Conservation (phyloP, 345 rosid species). For the Psidium guajava region DNA sequence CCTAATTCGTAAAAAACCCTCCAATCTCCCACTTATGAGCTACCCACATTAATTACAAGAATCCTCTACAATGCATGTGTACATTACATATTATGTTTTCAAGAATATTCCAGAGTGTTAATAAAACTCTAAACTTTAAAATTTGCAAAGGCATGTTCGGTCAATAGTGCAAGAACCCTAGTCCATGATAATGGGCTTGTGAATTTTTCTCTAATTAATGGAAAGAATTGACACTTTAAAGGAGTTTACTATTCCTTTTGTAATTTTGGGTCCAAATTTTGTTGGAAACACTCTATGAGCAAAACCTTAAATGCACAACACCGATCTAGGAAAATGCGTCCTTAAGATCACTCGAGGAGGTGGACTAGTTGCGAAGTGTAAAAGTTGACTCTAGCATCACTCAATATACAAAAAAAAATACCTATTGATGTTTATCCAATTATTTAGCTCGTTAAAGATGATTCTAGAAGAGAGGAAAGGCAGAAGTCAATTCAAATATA, state of each 20-base stretch:
- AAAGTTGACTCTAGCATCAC: too few relatives aligned
- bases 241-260: neutral
- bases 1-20: too few relatives aligned
- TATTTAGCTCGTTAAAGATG: too few relatives aligned
- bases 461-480: too few relatives aligned
- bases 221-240: neutral
- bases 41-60: neutral
- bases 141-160: fast-evolving
- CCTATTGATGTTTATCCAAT: too few relatives aligned
- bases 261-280: neutral
- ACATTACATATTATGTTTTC: neutral
- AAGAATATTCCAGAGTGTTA: neutral
- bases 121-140: neutral
- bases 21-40: fast-evolving
- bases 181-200: neutral
- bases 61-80: neutral
- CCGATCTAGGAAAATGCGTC: neutral
- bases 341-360: neutral
- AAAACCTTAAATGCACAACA: neutral
- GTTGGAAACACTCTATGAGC: fast-evolving
- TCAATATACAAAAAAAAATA: too few relatives aligned
- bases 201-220: neutral
- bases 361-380: too few relatives aligned
- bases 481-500: too few relatives aligned
- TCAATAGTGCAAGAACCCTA: neutral